Base-by-base conservation (phyloP, 1,284 basidiomycete species). In the Sphagnurus paluster region DNA sequence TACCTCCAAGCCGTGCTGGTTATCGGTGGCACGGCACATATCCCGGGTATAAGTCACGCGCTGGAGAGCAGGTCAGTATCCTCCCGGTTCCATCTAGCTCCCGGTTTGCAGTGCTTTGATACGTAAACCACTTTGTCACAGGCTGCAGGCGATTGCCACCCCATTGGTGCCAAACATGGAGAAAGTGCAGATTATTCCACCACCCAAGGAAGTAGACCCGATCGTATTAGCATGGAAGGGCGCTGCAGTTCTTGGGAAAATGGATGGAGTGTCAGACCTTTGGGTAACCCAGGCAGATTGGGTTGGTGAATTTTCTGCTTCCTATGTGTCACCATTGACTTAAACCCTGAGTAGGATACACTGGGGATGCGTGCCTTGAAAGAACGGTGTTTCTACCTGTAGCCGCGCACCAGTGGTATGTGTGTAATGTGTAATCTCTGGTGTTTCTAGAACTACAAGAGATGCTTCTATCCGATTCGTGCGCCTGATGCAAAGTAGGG, bases 221-320 rank as follows among this genome's bases (percentile, higher is more conserved):
- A 80, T 84, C 28, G 84, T 93, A 39, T 76, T 98, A 32, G 84
- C 84, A 17, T 99, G 96, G 96, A 98, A 98, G 67, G 96, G 96
- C 4, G 93, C 90, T 14, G 84, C 89, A n/a, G 92, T 97, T 16
- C 80, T 98, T 48, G 92, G 87, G 23, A 90, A 93, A 66, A 87
- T 99, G 77, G 96, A 98, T 39, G 81, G 84, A 1, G 81, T 90
- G 44, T 77, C 82, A 39, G 96, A 99, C 58, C 70, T 98, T 54
- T 98, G 96, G 93, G 75, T 98, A 35, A 82, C 88, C 10, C 70
- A 75, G 44, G 75, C 84, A 35, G 96, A 99, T 65, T 98, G 93
- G 93, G 90, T 91, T 66, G 45, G 59, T 61, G 25, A 42, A 44
- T 42, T 45, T 37, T 34, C 17, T 43, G 30, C 3, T 9, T 39